Evolutionary conservation across 1,284 basidiomycete genomes (phyloP), one percentile per base, ranked within the genome.

Genomic region (Cutaneotrichosporon arboriforme): DNA sequence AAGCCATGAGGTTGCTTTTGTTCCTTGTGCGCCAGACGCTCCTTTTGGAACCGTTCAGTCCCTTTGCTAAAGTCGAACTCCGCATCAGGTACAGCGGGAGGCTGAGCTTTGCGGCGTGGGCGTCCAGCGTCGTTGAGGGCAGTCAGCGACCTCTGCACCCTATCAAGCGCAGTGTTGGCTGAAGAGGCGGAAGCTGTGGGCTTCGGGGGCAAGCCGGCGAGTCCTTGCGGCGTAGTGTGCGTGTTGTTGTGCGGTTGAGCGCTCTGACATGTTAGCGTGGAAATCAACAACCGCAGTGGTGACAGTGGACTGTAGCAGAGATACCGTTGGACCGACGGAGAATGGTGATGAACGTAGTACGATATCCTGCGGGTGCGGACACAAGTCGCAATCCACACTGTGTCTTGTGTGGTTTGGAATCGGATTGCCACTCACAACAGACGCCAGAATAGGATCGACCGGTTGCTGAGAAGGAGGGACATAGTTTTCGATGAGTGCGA

Each of bases 11-110:
- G 46, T 13, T 42, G 45, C 21, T 22, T 51, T 20, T 53, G 37
- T 8, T 54, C 38, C 50, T 65, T 65, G 49, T 46, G 42, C 8
- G 60, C 62, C 43, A 62, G 58, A 20, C 66, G 55, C 49, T 70
- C 66, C 50, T 67, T 64, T 53, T 72, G 62, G 49, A 73, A 67
- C 33, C 54, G 52, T 42, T 67, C 63, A 38, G 54, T 72, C 9
- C 63, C 67, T 42, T 66, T 66, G 10, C 58, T 52, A 42, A 73
- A 73, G 50, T 73, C 72, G 46, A 73, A 73, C 46, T 70, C 69
- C 18, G 70, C 62, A 49, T 72, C 67, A 3, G 72, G 72, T 1
- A 72, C 70, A 18, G 64, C 62, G 10, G 65, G 64, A 0, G 67
- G 57, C 31, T 58, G 61, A 33, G 59, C 45, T 26, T 57, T 54